Base-by-base conservation (phyloP, 306 rosid species). In the Cucurbita maxima region DNA sequence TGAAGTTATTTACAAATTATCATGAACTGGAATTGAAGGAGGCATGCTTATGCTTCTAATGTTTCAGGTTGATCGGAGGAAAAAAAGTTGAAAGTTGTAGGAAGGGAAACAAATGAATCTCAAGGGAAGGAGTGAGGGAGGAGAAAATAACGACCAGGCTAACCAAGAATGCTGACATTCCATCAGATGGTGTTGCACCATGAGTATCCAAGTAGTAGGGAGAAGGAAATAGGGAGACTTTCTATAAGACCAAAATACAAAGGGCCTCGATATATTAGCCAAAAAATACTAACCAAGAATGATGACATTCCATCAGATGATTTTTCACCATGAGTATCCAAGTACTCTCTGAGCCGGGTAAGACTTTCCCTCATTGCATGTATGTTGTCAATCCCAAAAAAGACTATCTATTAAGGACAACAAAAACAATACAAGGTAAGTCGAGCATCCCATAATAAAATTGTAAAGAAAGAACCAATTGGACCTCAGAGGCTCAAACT, bases 251-350 rank as follows among this genome's bases (percentile, higher is more conserved):
- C 16, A 20, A 57, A 57, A 57, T 22, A 57, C 13, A 20, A 57
- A 10, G 37, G 61, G 61, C 34, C 60, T 53, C 3, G 10, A n/a
- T 2, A 53, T 16, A 7, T 19, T 0, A 54, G 71, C 34, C 16
- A 1, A 50, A 14, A 71, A 37, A 37, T 56, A 88, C 97, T 81
- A 79, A 94, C 98, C 97, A 90, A 81, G 85, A 87, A 94, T 56
- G 99, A 94, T 64, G 95, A 94, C 95, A 84, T 83, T 85, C 99
- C 99, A 82, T 94, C 99, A 4, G 99, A 94, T 79, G 99, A 94
- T 61, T 90, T 67, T 71, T 79, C 84, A 11, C 99, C 99, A 83
- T 94, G 84, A 68, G 92, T 88, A 78, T 94, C 97, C 76, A 94
- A 77, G 82, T 86, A 94, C 43, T 94, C 99, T 82, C 97, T 88